Percentiles rank a stretch among this genome's conserved stretches.
phyloP scores from a whole-genome alignment of 75 land plant genomes.

The Pinus albicaulis region DNA sequence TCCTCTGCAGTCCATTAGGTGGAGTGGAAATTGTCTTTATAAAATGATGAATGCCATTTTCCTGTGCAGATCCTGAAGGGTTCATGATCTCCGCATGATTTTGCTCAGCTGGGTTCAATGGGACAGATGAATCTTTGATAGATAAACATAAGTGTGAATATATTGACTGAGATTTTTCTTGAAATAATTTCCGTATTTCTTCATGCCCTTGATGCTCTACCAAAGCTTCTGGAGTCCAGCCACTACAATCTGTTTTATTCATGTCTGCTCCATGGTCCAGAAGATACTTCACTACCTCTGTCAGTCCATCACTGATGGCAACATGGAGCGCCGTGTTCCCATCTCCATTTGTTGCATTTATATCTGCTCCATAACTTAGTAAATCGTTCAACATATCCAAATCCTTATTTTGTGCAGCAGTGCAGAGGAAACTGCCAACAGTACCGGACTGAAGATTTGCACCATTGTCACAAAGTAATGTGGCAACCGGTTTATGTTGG shows the following conservation, averaged over 20 bases:
- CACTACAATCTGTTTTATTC: constrained; percentile 25
- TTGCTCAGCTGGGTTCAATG: neutral
- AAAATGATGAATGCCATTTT: constrained; percentile 1
- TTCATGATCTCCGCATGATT: neutral
- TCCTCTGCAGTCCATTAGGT: constrained; percentile 4
- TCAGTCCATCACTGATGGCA: constrained; percentile 54
- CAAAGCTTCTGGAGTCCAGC: constrained; percentile 18
- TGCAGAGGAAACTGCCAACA: constrained; percentile 52
- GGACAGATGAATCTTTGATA: neutral
- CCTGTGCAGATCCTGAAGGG: neutral
- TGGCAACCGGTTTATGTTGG: constrained; percentile 31
- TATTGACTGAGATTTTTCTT: constrained; percentile 3
- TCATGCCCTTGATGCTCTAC: constrained; percentile 36
- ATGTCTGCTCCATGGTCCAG: constrained; percentile 41
- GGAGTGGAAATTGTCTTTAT: neutral
- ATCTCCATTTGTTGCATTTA: constrained; percentile 40
- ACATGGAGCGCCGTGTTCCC: constrained; percentile 71
- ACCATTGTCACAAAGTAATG: constrained; percentile 56
- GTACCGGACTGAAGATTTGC: constrained; percentile 46
- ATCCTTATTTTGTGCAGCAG: constrained; percentile 57
- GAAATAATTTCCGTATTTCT: constrained; percentile 18
- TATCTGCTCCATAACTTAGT: constrained; percentile 49
- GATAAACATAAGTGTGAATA: neutral
- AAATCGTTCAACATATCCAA: constrained; percentile 53
- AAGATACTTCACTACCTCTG: constrained; percentile 39